Base-by-base conservation (phyloP, 305 asterid genomes). In the Ilex paraguariensis region DNA sequence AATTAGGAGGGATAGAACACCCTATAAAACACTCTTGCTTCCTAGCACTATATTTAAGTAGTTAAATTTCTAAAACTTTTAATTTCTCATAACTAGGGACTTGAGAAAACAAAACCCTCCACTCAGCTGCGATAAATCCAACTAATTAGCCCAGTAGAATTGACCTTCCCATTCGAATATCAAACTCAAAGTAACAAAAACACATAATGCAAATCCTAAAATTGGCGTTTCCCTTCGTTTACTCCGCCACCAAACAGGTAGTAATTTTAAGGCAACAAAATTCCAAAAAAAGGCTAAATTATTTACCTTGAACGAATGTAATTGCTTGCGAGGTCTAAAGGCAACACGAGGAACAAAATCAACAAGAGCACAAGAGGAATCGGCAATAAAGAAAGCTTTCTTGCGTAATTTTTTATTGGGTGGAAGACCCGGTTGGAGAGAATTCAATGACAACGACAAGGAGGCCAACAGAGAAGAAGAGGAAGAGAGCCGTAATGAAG, bases 261-360 rank as follows among this genome's bases (percentile, higher is more conserved):
- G 66, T 0, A 17, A 49, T 49, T 5, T 49, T 12, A 63, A 14
- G 12, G 31, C 39, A 58, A 57, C n/a, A 65, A 67, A 68, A 75
- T 48, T 42, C 17, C 16, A 1, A 49, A n/a, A n/a, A n/a, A 49
- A n/a, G 13, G 53, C 5, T 12, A 5, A 66, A 33, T 32, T 52
- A 33, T 63, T 79, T 77, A 91, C 98, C 98, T 81, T 78, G 58
- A 85, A 73, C 67, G 79, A 62, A 64, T 76, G 56, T 59, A 79
- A 68, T 68, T 79, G 78, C 79, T 70, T 80, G 70, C 71, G 73
- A 57, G 77, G 65, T 61, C 66, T 64, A 61, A 77, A 66, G 52
- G 77, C 28, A 82, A 77, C 50, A 63, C 86, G 75, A 51, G 77
- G 67, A 65, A 72, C 76, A 64, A 71, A 75, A 59, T 80, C 83